Conservation (phyloP, 192 early-diverging fungal genomes). For the Rhizophagus sp. region DNA sequence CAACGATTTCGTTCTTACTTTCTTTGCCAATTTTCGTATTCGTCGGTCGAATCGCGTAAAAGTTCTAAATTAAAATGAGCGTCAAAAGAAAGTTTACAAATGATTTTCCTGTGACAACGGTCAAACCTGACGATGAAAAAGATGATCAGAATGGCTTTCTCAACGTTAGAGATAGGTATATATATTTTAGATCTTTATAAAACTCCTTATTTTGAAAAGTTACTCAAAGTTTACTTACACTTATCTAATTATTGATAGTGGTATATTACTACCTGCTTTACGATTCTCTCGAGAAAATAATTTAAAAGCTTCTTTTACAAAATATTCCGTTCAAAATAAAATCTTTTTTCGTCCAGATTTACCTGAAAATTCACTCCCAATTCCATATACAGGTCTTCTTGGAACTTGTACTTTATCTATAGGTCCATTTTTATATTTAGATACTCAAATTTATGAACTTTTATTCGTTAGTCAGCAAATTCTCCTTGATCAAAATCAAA, state of each 20-base stretch:
- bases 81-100: neutral
- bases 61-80: neutral
- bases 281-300: slow-evolving; percentile 44
- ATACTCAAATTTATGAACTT: slow-evolving; percentile 17
- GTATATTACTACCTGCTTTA: slow-evolving; percentile 39
- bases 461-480: slow-evolving; percentile 18
- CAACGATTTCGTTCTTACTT: neutral
- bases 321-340: slow-evolving; percentile 31
- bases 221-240: neutral
- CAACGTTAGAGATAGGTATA: neutral
- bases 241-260: slow-evolving; percentile 30
- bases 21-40: neutral
- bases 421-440: slow-evolving; percentile 27
- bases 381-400: neutral
- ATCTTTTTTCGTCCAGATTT: slow-evolving; percentile 24
- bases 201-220: no score
- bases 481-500: neutral
- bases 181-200: neutral
- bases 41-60: neutral
- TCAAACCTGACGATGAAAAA: neutral
- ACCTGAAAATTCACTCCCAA: slow-evolving; percentile 26
- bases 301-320: slow-evolving; percentile 36
- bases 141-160: neutral
- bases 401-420: slow-evolving; percentile 25
- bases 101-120: neutral